phyloP scores from a whole-genome alignment of 768 basidiomycete species.

The Daedalea quercina region DNA sequence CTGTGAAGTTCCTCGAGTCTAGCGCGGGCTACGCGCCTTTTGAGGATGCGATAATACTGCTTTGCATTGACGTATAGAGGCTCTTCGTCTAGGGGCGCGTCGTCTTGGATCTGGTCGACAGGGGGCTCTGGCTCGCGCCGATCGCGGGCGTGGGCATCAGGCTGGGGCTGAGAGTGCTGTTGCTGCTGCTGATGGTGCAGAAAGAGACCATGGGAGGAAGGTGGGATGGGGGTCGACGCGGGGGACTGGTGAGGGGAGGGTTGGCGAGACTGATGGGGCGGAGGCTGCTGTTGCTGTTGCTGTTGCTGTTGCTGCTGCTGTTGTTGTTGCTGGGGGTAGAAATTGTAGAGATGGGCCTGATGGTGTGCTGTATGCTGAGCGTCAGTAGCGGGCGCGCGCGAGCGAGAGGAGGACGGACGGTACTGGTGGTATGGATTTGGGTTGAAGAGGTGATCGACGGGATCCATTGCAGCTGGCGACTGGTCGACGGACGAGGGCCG shows the following conservation, averaged over 20 bases:
- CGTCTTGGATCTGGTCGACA: conserved; percentile 29
- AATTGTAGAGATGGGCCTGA: conserved; percentile 15
- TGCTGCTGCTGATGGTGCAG: conserved; percentile 19
- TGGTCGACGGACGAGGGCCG: conserved; percentile 5
- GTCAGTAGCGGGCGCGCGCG: conserved; percentile 10
- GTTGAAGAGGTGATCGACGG: conserved; percentile 57
- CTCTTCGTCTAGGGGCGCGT: conserved; percentile 74
- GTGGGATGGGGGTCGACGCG: conserved; percentile 18
- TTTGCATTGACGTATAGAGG: conserved; percentile 99
- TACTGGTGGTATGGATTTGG: conserved; percentile 44
- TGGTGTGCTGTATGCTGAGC: conserved; percentile 13
- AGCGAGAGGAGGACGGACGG: conserved; percentile 23
- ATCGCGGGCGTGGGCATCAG: conserved; percentile 12
- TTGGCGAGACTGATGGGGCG: conserved; percentile 24
- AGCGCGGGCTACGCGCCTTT: conserved; percentile 85
- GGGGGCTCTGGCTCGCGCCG: conserved; percentile 16
- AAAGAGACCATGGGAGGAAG: conserved; percentile 24
- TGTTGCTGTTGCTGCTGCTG: conserved; percentile 16
- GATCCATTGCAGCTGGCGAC: conserved; percentile 31
- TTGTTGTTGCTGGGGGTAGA: conserved; percentile 18
- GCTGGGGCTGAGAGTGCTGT: conserved; percentile 11
- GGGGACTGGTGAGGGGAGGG: conserved; percentile 24
- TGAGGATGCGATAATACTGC: conserved; percentile 97
- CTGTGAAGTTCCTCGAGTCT: conserved; percentile 91
- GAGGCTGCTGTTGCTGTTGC: conserved; percentile 15